Base-by-base conservation (phyloP, 1,284 basidiomycete genomes). In the Meira miltonrushii region DNA sequence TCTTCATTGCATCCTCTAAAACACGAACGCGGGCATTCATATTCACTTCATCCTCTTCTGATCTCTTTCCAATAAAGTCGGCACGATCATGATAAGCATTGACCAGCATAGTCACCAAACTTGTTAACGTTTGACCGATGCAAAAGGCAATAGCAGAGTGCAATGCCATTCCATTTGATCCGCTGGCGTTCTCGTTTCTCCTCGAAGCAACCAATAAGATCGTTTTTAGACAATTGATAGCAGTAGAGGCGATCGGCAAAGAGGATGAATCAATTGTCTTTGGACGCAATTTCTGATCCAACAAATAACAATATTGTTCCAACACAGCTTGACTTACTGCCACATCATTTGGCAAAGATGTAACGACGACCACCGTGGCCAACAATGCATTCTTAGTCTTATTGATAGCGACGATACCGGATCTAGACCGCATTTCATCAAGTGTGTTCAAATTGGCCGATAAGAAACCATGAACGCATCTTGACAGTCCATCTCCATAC, bases 371-470 rank as follows among this genome's bases (percentile, higher is more conserved):
- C 2, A 91, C 91, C 0, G 87, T 83, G 0, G 91, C 89, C 15
- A 97, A 80, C 59, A 97, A 83, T 79, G 95, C 96, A 77, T 88
- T 90, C 79, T 91, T 93, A 78, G 90, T 84, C 80, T 96, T 96
- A 79, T 87, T 85, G 8, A 84, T 81, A 1, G 89, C 88, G 10
- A 89, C 85, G 0, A 83, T 71, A 2, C 92, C 93, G 60, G 87
- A 83, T 49, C 74, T 65, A 15, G 66, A 60, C 19, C 46, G 13
- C 87, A 95, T 90, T 64, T 89, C 90, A 68, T 96, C 92, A 21
- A 96, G 83, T 71, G 92, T 89, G 55, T 87, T 81, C 40, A 98
- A 79, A 73, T 90, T 92, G 1, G 87, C 84, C 0, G 90, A 92
- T 10, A 97, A 79, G 39, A 96, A 80, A 6, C 90, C 92, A 72